phyloP scores from a whole-genome alignment of 2,329 filamentous ascomycete species.

The Alternaria consortialis region DNA sequence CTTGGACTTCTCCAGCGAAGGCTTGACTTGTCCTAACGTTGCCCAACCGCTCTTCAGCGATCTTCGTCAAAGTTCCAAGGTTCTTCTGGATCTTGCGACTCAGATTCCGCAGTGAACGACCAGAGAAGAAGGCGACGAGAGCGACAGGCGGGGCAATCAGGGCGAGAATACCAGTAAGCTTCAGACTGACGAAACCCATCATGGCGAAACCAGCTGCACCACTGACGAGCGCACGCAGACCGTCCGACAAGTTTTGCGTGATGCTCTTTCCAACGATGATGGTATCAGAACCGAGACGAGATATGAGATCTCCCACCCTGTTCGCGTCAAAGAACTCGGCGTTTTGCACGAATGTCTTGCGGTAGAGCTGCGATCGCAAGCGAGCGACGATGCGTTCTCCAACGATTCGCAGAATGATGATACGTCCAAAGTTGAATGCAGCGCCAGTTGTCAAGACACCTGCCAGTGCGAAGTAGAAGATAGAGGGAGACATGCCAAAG shows the following conservation, averaged over 20 bases:
- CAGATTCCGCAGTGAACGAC: slow-evolving; percentile 84
- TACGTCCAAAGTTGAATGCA: slow-evolving; percentile 89
- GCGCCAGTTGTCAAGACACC: slow-evolving; percentile 82
- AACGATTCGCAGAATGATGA: slow-evolving; percentile 91
- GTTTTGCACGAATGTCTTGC: slow-evolving; percentile 93
- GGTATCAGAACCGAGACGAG: slow-evolving; percentile 92
- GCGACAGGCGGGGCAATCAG: slow-evolving; percentile 92
- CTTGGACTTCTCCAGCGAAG: slow-evolving; percentile 91
- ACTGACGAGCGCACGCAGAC: slow-evolving; percentile 88
- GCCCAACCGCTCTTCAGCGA: slow-evolving; percentile 95
- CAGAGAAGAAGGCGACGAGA: slow-evolving; percentile 89
- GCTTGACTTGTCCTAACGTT: slow-evolving; percentile 97
- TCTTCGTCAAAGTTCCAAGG: slow-evolving; percentile 90
- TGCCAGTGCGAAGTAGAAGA: slow-evolving; percentile 86
- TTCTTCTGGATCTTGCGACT: slow-evolving; percentile 95
- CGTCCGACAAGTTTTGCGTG: slow-evolving; percentile 96
- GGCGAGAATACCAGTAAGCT: slow-evolving; percentile 85
- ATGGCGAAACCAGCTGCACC: slow-evolving; percentile 87
- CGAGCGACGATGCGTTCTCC: slow-evolving; percentile 94
- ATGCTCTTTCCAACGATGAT: slow-evolving; percentile 99
- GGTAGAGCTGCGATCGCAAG: slow-evolving; percentile 87
- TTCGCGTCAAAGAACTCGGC: slow-evolving; percentile 99
- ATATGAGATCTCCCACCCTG: slow-evolving; percentile 94
- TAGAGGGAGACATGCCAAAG: slow-evolving; percentile 83
- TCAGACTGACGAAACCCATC: slow-evolving; percentile 95